A percentile compares a stretch with the other conserved stretches of the same genome.
These are phyloP conservation scores for Fusarium keratoplasticum DNA, from an alignment of 2,329 filamentous ascomycete genomes.

Conservation along the genomic window DNA sequence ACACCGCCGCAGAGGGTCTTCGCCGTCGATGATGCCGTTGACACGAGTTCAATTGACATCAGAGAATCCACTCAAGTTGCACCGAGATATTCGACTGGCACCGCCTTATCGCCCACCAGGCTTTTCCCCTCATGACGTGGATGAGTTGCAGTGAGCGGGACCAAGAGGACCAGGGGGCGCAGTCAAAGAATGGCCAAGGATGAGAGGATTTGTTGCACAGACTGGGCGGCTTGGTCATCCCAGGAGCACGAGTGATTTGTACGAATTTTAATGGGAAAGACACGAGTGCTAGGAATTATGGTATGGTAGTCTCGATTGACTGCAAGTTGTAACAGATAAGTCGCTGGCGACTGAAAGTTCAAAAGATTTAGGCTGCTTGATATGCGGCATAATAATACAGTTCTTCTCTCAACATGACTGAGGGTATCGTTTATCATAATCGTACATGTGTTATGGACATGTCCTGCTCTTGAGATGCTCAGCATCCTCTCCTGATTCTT, in stretches of 20 bases:
- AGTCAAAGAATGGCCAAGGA: background rate
- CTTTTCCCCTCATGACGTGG: constrained; percentile 43
- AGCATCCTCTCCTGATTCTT: background rate
- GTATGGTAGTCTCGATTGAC: background rate
- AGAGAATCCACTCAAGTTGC: constrained; percentile 30
- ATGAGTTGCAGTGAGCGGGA: constrained; percentile 49
- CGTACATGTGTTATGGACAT: constrained; percentile 26
- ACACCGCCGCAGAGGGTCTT: constrained; percentile 27
- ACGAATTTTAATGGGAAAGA: background rate
- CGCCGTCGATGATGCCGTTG: constrained; percentile 19
- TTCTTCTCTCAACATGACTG: constrained; percentile 26
- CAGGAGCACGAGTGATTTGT: background rate
- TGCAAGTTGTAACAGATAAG: constrained; percentile 30
- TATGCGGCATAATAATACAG: constrained; percentile 22
- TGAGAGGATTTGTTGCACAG: background rate
- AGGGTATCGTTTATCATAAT: constrained; percentile 38
- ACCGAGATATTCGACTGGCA: constrained; percentile 43
- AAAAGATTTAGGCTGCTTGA: constrained; percentile 11
- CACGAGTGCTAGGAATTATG: background rate
- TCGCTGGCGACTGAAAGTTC: constrained; percentile 15
- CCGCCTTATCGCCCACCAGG: constrained; percentile 41
- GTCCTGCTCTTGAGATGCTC: constrained; percentile 7
- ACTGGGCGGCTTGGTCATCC: background rate
- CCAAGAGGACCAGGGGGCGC: background rate
- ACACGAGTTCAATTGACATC: constrained; percentile 15